Conservation (phyloP, 305 asterid species). For the Fraxinus latifolia region DNA sequence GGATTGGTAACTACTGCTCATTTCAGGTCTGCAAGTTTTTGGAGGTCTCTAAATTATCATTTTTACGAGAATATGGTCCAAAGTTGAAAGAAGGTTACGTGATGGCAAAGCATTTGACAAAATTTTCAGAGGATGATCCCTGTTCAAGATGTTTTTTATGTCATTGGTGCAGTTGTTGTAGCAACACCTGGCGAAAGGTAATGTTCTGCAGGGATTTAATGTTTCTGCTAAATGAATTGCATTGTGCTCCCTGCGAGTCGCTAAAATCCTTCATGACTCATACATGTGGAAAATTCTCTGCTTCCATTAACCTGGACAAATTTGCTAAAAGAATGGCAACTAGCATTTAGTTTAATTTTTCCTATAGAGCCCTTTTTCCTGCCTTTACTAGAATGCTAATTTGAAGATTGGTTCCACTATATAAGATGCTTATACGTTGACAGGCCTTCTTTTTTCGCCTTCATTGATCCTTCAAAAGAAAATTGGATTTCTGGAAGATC, state of each 20-base stretch:
- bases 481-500: background rate
- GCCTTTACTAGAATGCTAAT: background rate
- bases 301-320: background rate
- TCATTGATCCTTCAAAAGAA: constrained; percentile 1
- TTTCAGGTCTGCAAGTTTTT: constrained; percentile 79
- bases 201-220: constrained; percentile 20
- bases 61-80: constrained; percentile 78
- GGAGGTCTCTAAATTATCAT: constrained; percentile 87
- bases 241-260: background rate
- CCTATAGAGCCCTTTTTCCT: background rate
- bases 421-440: background rate
- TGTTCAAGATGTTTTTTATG: constrained; percentile 57
- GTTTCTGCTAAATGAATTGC: constrained; percentile 19
- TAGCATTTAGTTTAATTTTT: background rate
- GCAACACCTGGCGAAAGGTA: constrained; percentile 78
- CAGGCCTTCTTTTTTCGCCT: background rate
- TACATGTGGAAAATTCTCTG: background rate
- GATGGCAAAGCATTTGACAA: constrained; percentile 60
- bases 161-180: constrained; percentile 59
- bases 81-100: constrained; percentile 85
- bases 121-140: constrained; percentile 48
- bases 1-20: constrained; percentile 10
- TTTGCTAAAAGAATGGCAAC: background rate
- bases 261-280: constrained; percentile 7
- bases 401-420: background rate